Conservation (phyloP, 768 basidiomycete genomes). For the Collybiopsis confluens region DNA sequence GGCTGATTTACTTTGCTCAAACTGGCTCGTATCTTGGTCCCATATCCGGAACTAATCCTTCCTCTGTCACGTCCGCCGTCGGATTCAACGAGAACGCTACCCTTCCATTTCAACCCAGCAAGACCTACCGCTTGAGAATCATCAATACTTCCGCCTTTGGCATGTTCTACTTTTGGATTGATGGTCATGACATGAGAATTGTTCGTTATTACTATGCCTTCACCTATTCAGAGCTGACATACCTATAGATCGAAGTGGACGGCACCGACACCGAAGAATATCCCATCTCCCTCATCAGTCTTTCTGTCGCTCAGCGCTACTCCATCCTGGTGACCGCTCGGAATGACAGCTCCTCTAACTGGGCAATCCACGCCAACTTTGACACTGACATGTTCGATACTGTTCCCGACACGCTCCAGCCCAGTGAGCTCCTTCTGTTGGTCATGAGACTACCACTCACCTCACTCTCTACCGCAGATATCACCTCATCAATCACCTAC, state of each 20-base stretch:
- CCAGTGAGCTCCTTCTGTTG: slow-evolving; percentile 47
- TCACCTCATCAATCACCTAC: slow-evolving; percentile 85
- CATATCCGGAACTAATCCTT: slow-evolving; percentile 43
- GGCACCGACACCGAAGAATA: slow-evolving; percentile 78
- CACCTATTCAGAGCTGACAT: neutral
- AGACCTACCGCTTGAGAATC: slow-evolving; percentile 86
- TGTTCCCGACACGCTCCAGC: slow-evolving; percentile 64
- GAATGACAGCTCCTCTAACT: slow-evolving; percentile 82
- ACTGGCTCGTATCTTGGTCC: slow-evolving; percentile 68
- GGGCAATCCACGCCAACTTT: slow-evolving; percentile 89
- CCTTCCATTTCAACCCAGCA: slow-evolving; percentile 79
- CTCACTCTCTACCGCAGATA: slow-evolving; percentile 39
- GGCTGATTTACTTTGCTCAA: slow-evolving; percentile 79
- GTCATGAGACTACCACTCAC: neutral
- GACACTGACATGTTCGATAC: slow-evolving; percentile 87
- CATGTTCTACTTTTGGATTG: slow-evolving; percentile 84
- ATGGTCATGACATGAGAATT: slow-evolving; percentile 80
- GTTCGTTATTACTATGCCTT: neutral
- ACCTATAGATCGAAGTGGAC: slow-evolving; percentile 62
- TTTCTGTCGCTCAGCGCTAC: slow-evolving; percentile 90
- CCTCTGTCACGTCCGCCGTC: slow-evolving; percentile 50
- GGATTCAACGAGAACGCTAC: slow-evolving; percentile 88
- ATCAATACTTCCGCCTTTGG: slow-evolving; percentile 78
- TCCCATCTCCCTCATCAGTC: slow-evolving; percentile 62
- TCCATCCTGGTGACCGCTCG: slow-evolving; percentile 89